These are phyloP conservation scores for Solanum clarkiae DNA, from an alignment of 257 asterid genomes.

Conservation along the genomic window DNA sequence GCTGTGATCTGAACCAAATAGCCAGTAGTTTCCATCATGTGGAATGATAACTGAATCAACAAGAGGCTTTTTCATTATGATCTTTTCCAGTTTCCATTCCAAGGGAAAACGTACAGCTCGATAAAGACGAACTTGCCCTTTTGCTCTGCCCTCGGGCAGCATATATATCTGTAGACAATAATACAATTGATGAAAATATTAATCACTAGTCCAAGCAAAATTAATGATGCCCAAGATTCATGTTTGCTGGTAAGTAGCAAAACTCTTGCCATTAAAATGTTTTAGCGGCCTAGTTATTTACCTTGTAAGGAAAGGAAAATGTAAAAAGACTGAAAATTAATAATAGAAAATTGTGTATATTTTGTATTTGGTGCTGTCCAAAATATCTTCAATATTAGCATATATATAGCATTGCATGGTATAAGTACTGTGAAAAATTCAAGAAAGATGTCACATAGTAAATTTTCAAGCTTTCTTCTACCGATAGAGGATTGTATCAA, in stretches of 20 bases:
- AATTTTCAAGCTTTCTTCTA: background rate
- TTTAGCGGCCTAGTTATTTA: background rate
- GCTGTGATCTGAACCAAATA: slow-evolving; percentile 85
- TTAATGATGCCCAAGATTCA: background rate
- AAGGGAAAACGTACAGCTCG: slow-evolving; percentile 73
- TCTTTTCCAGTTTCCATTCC: slow-evolving; percentile 53
- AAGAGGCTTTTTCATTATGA: slow-evolving; percentile 61
- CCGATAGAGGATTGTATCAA: background rate
- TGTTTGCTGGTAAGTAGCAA: background rate
- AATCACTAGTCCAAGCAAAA: background rate
- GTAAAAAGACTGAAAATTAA: background rate
- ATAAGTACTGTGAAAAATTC: background rate
- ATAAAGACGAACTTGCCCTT: slow-evolving; percentile 91
- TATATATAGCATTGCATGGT: background rate
- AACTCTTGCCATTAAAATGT: background rate
- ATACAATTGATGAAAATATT: background rate
- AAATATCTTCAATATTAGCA: background rate
- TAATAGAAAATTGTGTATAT: background rate
- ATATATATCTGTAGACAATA: slow-evolving; percentile 55
- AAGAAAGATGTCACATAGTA: background rate
- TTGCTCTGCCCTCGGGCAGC: slow-evolving; percentile 84
- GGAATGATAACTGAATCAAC: slow-evolving; percentile 68
- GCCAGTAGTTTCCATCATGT: slow-evolving; percentile 72
- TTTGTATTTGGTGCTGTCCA: background rate
- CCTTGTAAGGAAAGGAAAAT: background rate